phyloP scores from a whole-genome alignment of 176 grass and related monocot species.

The Cocos nucifera region DNA sequence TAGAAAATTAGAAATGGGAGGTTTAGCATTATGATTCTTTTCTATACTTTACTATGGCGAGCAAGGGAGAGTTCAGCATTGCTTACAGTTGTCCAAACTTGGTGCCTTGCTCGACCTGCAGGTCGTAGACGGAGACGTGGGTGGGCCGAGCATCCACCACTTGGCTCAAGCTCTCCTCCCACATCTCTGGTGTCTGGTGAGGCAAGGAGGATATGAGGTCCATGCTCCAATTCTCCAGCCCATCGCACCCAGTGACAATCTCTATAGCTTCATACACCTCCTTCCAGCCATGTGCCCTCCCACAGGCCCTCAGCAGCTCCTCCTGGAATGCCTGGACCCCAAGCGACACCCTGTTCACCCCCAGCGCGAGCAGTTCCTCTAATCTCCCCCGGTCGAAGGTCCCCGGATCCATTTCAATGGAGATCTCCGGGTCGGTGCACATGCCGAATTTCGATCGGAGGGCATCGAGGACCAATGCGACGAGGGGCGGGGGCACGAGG shows the following conservation, averaged over 20 bases:
- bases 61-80: not conserved
- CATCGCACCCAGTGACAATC: conserved; percentile 37
- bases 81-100: conserved; percentile 79
- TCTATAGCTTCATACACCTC: conserved; percentile 69
- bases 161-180: conserved; percentile 72
- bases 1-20: no score
- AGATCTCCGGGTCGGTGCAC: conserved; percentile 46
- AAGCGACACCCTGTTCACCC: conserved; percentile 81
- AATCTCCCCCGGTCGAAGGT: conserved; percentile 53
- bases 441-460: conserved; percentile 48
- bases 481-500: conserved; percentile 54
- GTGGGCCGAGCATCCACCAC: conserved; percentile 45
- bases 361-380: conserved; percentile 40
- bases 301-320: conserved; percentile 55
- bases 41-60: no score
- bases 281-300: conserved; percentile 55
- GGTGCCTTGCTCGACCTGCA: conserved; percentile 83
- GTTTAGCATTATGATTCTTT: no score
- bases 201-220: conserved; percentile 84
- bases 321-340: conserved; percentile 83
- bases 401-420: conserved; percentile 84
- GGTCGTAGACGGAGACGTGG: conserved; percentile 70
- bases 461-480: conserved; percentile 47
- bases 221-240: conserved; percentile 86
- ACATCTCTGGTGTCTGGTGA: conserved; percentile 71